Base-by-base conservation (phyloP, 345 rosid genomes). In the Camelina neglecta region DNA sequence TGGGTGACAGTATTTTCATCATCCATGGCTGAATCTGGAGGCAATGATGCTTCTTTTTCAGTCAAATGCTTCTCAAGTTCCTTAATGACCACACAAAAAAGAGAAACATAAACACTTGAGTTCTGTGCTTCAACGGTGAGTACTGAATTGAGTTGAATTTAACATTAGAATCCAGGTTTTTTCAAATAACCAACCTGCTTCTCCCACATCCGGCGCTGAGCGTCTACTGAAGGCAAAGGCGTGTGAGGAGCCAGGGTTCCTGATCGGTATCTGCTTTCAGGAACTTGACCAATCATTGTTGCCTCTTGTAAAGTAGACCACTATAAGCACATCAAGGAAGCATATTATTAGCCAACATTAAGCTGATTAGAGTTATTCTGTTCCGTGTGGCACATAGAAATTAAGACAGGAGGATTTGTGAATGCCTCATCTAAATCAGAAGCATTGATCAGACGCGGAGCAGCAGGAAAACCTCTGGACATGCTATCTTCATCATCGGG, bases 171-270 rank as follows among this genome's bases (percentile, higher is more conserved):
- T 29, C 31, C 31, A 29, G 55, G 6, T 42, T 4, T 53, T 57
- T 59, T 35, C 7, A 4, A 31, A 59, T 33, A 21, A 53, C 23
- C 7, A 29, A 53, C 57, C 57, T 21, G 57, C 7, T 21, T 53
- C 12, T 53, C 31, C 57, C 15, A 13, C 23, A 53, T 53, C 31
- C 23, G 57, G 53, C 97, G 90, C 77, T 89, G 95, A 74, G 91
- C 93, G 77, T 85, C 86, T 76, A 86, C 76, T 35, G 91, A 81
- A 36, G 93, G 93, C 3, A 95, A 88, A 8, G 90, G 90, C 66
- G 97, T 88, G 67, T 81, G 88, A 59, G 91, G 91, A 9, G 84
- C 70, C 84, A 44, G 42, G 88, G 76, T 7, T 56, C 61, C 38
- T 6, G 39, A 56, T 10, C 12, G 57, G 57, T 51, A 51, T 51